Base-by-base conservation (phyloP, 345 rosid genomes). In the Firmiana major region DNA sequence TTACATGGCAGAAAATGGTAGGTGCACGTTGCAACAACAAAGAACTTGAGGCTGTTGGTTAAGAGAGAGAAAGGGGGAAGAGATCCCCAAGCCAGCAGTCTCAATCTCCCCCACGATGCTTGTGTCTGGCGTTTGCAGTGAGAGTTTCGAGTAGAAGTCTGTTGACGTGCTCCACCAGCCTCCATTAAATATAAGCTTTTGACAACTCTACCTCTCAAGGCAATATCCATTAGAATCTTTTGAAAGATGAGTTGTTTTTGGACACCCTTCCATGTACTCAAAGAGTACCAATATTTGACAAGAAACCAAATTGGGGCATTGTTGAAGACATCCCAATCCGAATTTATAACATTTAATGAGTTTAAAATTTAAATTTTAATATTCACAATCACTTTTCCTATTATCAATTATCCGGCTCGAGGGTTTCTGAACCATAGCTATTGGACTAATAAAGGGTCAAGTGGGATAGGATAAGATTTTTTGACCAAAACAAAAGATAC, bases 111-210 rank as follows among this genome's bases (percentile, higher is more conserved):
- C 53, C 78, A 74, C 45, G 80, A 73, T 78, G 79, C 83, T 40
- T 45, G 71, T 28, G 78, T 74, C 10, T 77, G 78, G 81, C 75
- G 13, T 67, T 72, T 75, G 81, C 73, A 63, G 75, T 38, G 59
- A 42, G 75, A 74, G 71, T 13, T 69, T n/a, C 3, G 76, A 58
- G 79, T 77, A n/a, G 73, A 78, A 45, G 82, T 75, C 73, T 80
- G 77, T 77, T 77, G 90, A 86, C 93, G 91, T 85, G 91, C 85
- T 8, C 82, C 74, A 80, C 77, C 88, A 62, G 75, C 80, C 80
- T 81, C 86, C 89, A 74, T 77, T 72, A 42, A 17, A 51, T 76
- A 72, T 76, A 72, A 42, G 21, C 12, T n/a, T 49, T 4, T 34
- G 19, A 38, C 28, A 57, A 48, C 15, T 8, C 8, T 13, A 55